Evolutionary conservation across 2,329 filamentous ascomycete species (phyloP), one percentile per base, ranked within the genome.

Genomic region (Didymella pomorum): DNA sequence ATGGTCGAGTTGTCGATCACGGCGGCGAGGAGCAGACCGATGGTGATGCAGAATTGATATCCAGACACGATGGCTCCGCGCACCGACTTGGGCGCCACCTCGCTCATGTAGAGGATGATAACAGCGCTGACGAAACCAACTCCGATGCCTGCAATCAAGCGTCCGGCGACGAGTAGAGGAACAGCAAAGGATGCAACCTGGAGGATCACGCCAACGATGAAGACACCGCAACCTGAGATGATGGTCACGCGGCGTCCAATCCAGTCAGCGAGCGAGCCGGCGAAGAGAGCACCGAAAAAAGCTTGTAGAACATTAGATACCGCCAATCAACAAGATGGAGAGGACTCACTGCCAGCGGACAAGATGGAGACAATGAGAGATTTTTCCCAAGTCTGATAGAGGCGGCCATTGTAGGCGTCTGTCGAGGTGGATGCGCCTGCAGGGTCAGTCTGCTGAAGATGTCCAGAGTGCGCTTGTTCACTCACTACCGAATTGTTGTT

Each of bases 11-110:
- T 93, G 78, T 89, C 86, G 69, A 95, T 86, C 68, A 87, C 87
- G 1, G 90, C 85, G 21, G 91, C 91, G 60, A 94, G 78, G 74
- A 94, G 81, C 64, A 95, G 80, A 79, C 91, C 91, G 64, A 93
- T 84, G 61, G 90, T 93, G 76, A 93, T 89, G 76, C 87, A 92
- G 82, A 93, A 93, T 75, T 93, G 90, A 81, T 93, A 93, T 4
- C 89, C 89, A 1, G 89, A 86, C n/a, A 55, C 50, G 49, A 93
- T 84, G 54, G 90, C 88, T 72, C 90, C 90, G 71, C 91, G 87
- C 64, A 95, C 88, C 77, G 90, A 91, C 76, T 81, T 82, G 16
- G 82, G 82, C 84, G 81, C 78, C 73, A 93, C 91, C 79, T 93
- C 91, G 47, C 89, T 92, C 91, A 95, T 94, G 85, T 95, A 96